These are phyloP conservation scores for Patellifolia procumbens DNA, from an alignment of 179 eudicot species.

Conservation along the genomic window DNA sequence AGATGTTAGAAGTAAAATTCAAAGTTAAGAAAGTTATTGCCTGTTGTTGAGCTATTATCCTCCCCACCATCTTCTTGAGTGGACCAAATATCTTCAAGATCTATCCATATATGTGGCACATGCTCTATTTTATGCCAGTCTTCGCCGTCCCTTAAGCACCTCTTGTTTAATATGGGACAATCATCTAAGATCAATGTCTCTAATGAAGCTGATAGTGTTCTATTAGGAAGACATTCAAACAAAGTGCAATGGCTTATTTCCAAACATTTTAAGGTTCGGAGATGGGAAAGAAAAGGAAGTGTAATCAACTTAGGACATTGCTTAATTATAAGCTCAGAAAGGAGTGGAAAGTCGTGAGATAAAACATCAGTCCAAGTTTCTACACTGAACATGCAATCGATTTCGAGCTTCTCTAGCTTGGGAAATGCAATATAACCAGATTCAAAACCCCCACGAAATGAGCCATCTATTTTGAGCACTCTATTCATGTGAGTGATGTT, in stretches of 20 bases:
- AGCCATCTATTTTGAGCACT: background rate
- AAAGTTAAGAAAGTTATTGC: background rate
- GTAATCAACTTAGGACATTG: slow-evolving; percentile 9
- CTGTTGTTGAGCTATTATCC: background rate
- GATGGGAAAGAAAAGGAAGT: background rate
- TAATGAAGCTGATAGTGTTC: background rate
- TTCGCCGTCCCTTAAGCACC: background rate
- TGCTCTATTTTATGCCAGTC: background rate
- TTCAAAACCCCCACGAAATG: background rate
- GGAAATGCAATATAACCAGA: background rate
- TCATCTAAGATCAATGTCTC: slow-evolving; percentile 11
- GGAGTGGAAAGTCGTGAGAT: background rate
- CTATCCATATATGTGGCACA: slow-evolving; percentile 11
- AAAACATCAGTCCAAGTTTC: background rate
- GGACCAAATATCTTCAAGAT: slow-evolving; percentile 8
- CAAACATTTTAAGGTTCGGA: background rate
- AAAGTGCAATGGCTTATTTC: slow-evolving; percentile 1
- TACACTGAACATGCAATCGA: slow-evolving; percentile 8
- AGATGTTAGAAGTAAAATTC: too few species aligned
- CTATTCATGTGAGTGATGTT: slow-evolving; percentile 9
- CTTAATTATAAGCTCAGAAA: slow-evolving; percentile 13
- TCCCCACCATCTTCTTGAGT: background rate
- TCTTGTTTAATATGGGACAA: slow-evolving; percentile 10
- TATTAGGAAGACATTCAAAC: background rate
- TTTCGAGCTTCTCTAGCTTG: slow-evolving; percentile 12